phyloP scores from a whole-genome alignment of 345 rosid genomes.

The Populus ilicifolia region DNA sequence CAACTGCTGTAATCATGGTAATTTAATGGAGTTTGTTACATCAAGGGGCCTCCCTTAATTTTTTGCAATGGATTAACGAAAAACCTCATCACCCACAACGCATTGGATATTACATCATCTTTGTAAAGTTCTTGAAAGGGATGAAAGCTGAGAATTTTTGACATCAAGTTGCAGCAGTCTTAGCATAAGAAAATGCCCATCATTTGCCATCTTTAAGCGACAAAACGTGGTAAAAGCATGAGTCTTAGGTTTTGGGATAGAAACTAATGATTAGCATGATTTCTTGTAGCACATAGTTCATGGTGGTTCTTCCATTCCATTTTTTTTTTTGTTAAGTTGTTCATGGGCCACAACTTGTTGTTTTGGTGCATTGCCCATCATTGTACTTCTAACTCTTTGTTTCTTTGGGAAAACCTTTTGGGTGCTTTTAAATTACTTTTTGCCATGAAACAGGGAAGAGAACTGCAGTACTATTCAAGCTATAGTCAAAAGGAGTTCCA shows the following conservation, averaged over 20 bases:
- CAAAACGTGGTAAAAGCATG: conserved; percentile 29
- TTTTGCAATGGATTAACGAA: not conserved
- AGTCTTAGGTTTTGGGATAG: conserved; percentile 16
- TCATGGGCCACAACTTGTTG: not conserved
- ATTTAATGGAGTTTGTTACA: not conserved
- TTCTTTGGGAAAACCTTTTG: not conserved
- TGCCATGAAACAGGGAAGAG: conserved; percentile 7
- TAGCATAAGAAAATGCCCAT: not conserved
- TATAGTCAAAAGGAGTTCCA: not conserved
- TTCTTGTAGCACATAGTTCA: not conserved
- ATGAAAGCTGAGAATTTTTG: not conserved
- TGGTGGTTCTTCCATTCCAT: not conserved
- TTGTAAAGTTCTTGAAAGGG: not conserved
- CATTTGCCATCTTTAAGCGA: conserved; percentile 14
- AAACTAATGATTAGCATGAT: conserved; percentile 9
- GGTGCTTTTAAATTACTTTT: not conserved
- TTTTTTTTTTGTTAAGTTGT: not conserved
- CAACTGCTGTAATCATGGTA: not conserved
- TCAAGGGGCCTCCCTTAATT: not conserved
- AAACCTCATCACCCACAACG: not conserved
- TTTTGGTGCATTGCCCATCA: not conserved
- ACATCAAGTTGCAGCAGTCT: not conserved
- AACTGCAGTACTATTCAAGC: not conserved
- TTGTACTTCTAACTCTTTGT: not conserved
- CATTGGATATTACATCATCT: not conserved